Evolutionary conservation across 2,329 filamentous ascomycete genomes (phyloP).

Genomic region (Pseudocercospora vitis): DNA sequence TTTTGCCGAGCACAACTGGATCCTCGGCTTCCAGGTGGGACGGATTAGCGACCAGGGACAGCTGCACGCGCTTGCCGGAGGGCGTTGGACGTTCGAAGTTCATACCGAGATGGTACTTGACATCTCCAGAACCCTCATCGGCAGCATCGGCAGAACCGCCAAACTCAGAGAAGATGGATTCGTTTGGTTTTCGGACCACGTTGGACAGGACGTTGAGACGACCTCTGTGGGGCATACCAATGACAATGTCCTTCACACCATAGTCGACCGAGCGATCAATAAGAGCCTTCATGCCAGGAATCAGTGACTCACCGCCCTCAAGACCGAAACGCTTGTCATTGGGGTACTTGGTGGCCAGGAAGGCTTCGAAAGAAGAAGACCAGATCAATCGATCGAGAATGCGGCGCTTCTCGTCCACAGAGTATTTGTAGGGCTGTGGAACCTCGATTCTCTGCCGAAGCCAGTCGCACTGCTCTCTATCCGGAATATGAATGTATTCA

Average conservation of each 20-base stretch:
- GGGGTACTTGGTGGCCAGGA: conserved; percentile 95
- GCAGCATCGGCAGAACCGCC: conserved; percentile 81
- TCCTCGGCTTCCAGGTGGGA: conserved; percentile 98
- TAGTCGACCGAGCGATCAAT: conserved; percentile 99
- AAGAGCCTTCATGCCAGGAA: conserved; percentile 98
- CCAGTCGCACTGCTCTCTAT: conserved; percentile 98
- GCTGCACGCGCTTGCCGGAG: conserved; percentile 97
- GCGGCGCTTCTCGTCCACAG: conserved; percentile 94
- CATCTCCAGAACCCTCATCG: conserved; percentile 95
- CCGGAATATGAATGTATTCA: conserved; percentile 98
- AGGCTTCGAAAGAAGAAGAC: conserved; percentile 95
- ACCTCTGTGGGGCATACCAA: conserved; percentile 98
- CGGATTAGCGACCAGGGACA: conserved; percentile 96
- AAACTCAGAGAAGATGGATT: conserved; percentile 99
- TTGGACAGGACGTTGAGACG: conserved; percentile 97
- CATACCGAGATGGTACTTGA: conserved; percentile 99
- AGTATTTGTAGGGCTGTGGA: conserved; percentile 93
- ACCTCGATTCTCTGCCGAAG: conserved; percentile 92
- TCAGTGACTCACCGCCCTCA: conserved; percentile 93
- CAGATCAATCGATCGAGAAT: conserved; percentile 97
- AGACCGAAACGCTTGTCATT: conserved; percentile 99
- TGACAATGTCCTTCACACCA: conserved; percentile 98
- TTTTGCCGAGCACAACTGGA: conserved; percentile 95
- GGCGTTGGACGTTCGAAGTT: conserved; percentile 99
- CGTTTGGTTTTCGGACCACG: conserved; percentile 97